Percentiles rank a stretch among this genome's conserved stretches.
phyloP scores from a whole-genome alignment of 2,329 filamentous ascomycete genomes.

The Lasiodiplodia gonubiensis region DNA sequence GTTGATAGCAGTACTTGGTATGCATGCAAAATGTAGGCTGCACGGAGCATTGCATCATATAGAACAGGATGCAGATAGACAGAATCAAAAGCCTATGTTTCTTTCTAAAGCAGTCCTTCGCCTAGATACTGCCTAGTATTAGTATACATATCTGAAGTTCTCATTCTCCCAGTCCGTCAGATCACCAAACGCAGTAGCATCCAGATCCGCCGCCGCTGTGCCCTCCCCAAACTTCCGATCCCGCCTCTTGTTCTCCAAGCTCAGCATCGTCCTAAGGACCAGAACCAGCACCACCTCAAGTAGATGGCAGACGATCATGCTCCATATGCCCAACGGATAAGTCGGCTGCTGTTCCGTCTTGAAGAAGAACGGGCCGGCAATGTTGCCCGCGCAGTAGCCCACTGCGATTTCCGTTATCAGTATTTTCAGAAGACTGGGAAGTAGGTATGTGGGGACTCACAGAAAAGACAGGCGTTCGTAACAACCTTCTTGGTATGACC shows the following conservation, averaged over 20 bases:
- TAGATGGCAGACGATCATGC: slow-evolving; percentile 61
- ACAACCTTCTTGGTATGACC: slow-evolving; percentile 58
- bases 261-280: slow-evolving; percentile 54
- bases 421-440: background rate
- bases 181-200: slow-evolving; percentile 28
- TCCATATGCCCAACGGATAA: slow-evolving; percentile 61
- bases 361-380: slow-evolving; percentile 68
- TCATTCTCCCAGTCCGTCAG: slow-evolving; percentile 30
- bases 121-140: background rate
- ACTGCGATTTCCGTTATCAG: slow-evolving; percentile 37
- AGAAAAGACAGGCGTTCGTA: slow-evolving; percentile 65
- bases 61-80: too few species aligned
- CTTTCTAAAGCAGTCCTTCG: too few species aligned
- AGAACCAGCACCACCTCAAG: slow-evolving; percentile 57
- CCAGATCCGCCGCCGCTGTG: slow-evolving; percentile 54
- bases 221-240: slow-evolving; percentile 55
- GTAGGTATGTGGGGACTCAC: background rate
- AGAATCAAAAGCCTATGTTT: too few species aligned
- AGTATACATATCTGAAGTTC: slow-evolving; percentile 42
- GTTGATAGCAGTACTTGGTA: too few species aligned
- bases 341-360: slow-evolving; percentile 58
- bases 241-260: slow-evolving; percentile 56
- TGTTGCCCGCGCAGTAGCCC: slow-evolving; percentile 66
- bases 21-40: too few species aligned
- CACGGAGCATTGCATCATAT: too few species aligned